Base-by-base conservation (phyloP, 768 basidiomycete genomes). In the Amanita molliuscula region DNA sequence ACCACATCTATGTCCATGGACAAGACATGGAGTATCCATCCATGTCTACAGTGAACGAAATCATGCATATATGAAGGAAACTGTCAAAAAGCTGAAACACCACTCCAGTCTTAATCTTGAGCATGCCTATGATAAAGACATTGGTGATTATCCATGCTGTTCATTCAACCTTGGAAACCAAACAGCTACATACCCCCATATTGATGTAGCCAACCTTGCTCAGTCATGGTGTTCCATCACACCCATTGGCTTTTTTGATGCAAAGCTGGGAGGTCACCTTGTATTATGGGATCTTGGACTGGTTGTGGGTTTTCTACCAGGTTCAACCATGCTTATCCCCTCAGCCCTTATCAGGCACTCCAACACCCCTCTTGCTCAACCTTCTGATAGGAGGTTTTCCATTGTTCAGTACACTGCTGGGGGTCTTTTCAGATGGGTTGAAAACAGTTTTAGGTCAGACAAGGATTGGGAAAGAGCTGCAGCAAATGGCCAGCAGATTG, bases 121-220 rank as follows among this genome's bases (percentile, higher is more conserved):
- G 8, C 50, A 43, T 3, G 25, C 45, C 11, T 51, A 51, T 20
- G 50, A 51, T 35, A 11, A n/a, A 11, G 26, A 31, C 2, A 44
- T 47, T 47, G 51, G 51, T 10, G 52, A 33, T n/a, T 53, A 38
- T 16, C 48, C 48, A 15, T 53, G 52, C 25, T 36, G 37, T 6
- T 48, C 47, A 5, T 48, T 52, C 26, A 52, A 52, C 26, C n/a
- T 52, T n/a, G 51, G 51, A 6, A n/a, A 16, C 3, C 44, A 52
- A 3, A 5, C 34, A 3, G 38, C 38, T 3, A 4, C 38, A 6
- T 41, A 4, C 16, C 38, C 38, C 38, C 38, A 41, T 18, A 9
- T 2, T 6, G 38, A 41, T 18, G 7, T 41, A 8, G 38, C 38
- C 38, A 41, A 41, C 38, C 21, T 41, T 18, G 6, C 38, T 11